Percentiles rank a stretch among this genome's conserved stretches.
phyloP scores from a whole-genome alignment of 78 protist genomes.

The Cyanophora paradoxa region DNA sequence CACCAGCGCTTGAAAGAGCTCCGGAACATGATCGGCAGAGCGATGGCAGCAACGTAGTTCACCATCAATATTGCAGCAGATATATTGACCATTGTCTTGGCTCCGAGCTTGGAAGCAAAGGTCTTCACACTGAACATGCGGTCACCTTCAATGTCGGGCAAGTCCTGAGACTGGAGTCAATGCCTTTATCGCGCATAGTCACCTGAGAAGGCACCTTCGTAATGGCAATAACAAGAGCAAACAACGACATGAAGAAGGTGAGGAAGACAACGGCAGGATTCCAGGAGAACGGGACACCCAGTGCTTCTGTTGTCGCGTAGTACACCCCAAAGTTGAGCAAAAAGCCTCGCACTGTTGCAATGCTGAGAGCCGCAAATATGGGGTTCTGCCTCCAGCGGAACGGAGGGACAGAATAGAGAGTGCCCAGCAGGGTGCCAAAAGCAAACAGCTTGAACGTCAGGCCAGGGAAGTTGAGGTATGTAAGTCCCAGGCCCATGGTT shows the following conservation, averaged over 20 bases:
- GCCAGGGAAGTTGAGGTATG: not conserved
- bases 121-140: not conserved
- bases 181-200: no score
- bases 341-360: conserved; percentile 11
- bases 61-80: no score
- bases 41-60: no score
- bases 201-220: no score
- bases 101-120: conserved; percentile 3
- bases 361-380: conserved; percentile 2
- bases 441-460: conserved; percentile 3
- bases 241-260: conserved; percentile 7
- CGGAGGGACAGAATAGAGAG: conserved; percentile 14
- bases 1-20: no score
- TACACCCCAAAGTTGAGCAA: conserved; percentile 14
- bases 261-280: conserved; percentile 11
- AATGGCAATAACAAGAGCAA: conserved; percentile 7
- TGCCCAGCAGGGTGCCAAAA: conserved; percentile 2
- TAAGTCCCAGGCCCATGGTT: not conserved
- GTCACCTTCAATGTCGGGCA: conserved; percentile 18
- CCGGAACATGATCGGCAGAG: no score
- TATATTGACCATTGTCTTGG: no score
- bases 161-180: no score
- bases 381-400: conserved; percentile 21
- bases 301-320: not conserved
- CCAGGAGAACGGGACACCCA: conserved; percentile 3